Percentiles rank a stretch among this genome's conserved stretches.
phyloP scores from a whole-genome alignment of 148 eudicot genomes.

The Dianthus caryophyllus region DNA sequence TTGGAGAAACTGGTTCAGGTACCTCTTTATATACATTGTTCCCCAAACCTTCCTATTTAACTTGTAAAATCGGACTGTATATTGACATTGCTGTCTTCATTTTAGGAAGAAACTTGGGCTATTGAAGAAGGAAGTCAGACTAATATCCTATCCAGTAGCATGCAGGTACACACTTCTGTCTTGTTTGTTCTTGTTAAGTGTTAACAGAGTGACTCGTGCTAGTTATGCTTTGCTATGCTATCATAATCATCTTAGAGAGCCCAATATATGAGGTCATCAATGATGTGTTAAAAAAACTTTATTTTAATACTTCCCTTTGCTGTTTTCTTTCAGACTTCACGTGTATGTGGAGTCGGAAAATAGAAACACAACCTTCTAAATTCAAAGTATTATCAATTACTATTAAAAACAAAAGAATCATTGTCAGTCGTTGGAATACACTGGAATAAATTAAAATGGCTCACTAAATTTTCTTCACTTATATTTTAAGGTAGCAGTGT shows the following conservation, averaged over 20 bases:
- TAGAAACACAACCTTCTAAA: background rate
- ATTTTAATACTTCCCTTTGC: background rate
- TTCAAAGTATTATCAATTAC: background rate
- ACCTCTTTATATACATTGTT: constrained; percentile 1
- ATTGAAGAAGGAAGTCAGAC: constrained; percentile 97
- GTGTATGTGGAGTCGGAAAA: background rate
- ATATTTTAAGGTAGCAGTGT: background rate
- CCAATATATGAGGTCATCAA: background rate
- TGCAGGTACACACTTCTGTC: constrained; percentile 57
- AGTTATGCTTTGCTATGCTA: background rate
- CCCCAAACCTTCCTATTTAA: constrained; percentile 1
- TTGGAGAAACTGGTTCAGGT: constrained; percentile 98
- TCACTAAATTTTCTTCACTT: too few relatives aligned
- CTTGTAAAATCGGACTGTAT: background rate
- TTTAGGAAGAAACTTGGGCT: constrained; percentile 98
- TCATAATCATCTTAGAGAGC: background rate
- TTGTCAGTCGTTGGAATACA: too few relatives aligned
- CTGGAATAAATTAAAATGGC: too few relatives aligned
- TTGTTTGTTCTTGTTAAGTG: background rate
- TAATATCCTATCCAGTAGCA: constrained; percentile 90
- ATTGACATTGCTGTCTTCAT: background rate
- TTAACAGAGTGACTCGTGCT: background rate
- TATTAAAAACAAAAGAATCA: too few relatives aligned
- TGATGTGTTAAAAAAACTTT: background rate
- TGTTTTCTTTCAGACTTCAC: background rate